Conservation (phyloP, 2,329 filamentous ascomycete species). For the Phyllosticta paracitricarpa region DNA sequence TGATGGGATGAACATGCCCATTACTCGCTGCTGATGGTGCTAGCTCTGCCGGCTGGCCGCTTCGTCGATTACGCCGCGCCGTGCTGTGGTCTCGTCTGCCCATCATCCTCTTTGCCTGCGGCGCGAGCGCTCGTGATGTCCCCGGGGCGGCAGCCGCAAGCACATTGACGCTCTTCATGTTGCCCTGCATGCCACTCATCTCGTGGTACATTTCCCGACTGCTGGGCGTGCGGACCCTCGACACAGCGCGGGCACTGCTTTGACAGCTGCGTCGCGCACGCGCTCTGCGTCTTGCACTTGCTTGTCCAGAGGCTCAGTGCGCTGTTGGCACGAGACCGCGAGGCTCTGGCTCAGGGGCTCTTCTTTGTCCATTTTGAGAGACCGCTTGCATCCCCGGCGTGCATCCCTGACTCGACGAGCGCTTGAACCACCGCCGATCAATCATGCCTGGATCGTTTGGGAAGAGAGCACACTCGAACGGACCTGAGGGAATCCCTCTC, state of each 20-base stretch:
- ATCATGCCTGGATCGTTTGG: neutral
- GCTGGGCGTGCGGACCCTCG: too few relatives aligned
- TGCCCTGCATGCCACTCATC: neutral
- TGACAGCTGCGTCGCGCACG: too few relatives aligned
- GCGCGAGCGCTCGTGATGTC: neutral
- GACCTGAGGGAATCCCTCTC: too few relatives aligned
- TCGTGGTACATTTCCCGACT: neutral
- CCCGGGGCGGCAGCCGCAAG: neutral
- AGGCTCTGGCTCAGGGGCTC: neutral
- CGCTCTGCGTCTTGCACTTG: too few relatives aligned
- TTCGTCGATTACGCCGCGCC: neutral
- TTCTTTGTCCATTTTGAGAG: neutral
- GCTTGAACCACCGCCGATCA: neutral
- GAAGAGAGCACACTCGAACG: too few relatives aligned
- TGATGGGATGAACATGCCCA: neutral
- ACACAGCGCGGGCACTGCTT: too few relatives aligned
- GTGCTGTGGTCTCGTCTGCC: neutral
- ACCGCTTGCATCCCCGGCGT: neutral
- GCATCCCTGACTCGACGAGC: neutral
- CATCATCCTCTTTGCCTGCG: neutral
- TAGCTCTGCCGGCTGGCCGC: neutral
- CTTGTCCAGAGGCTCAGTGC: too few relatives aligned
- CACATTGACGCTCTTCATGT: neutral
- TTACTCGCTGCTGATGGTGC: neutral
- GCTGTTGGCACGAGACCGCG: too few relatives aligned